A percentile compares a stretch with the other conserved stretches of the same genome.
Conservation (phyloP, 2,329 filamentous ascomycete genomes). For the Nannizzia gypsea region DNA sequence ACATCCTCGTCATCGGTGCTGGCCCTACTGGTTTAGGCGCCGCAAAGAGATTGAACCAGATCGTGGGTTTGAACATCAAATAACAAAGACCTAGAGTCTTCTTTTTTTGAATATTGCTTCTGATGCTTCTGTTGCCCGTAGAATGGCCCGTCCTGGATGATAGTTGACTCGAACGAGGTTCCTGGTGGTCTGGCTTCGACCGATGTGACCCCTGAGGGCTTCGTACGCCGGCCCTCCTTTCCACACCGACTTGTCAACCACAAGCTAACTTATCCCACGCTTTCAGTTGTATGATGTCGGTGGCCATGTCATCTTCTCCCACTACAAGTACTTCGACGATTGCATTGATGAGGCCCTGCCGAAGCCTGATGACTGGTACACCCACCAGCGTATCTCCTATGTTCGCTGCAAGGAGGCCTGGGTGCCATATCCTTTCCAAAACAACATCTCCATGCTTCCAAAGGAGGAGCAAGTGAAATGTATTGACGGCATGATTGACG, state of each 20-base stretch:
- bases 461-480: conserved; percentile 94
- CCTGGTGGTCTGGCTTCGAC: conserved; percentile 94
- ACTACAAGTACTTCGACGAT: conserved; percentile 99
- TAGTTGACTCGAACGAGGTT: conserved; percentile 81
- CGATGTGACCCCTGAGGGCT: conserved; percentile 88
- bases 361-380: conserved; percentile 89
- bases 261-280: not conserved
- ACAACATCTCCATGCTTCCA: conserved; percentile 97
- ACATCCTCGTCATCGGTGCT: conserved; percentile 95
- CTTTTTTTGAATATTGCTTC: not conserved
- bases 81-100: not conserved
- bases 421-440: conserved; percentile 99
- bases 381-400: conserved; percentile 96
- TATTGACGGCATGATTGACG: conserved; percentile 92
- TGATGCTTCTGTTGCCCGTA: conserved; percentile 28
- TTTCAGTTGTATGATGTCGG: conserved; percentile 90
- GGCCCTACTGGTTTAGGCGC: conserved; percentile 95
- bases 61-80: conserved; percentile 48
- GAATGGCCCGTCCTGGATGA: conserved; percentile 90
- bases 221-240: conserved; percentile 55
- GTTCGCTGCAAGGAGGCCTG: conserved; percentile 92
- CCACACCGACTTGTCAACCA: conserved; percentile 9
- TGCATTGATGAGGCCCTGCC: conserved; percentile 94
- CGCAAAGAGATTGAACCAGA: conserved; percentile 93
- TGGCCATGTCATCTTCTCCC: conserved; percentile 96